Evolutionary conservation across 805 yeast species (phyloP), one percentile per base, ranked within the genome.

Genomic region (Hanseniaspora thailandica): DNA sequence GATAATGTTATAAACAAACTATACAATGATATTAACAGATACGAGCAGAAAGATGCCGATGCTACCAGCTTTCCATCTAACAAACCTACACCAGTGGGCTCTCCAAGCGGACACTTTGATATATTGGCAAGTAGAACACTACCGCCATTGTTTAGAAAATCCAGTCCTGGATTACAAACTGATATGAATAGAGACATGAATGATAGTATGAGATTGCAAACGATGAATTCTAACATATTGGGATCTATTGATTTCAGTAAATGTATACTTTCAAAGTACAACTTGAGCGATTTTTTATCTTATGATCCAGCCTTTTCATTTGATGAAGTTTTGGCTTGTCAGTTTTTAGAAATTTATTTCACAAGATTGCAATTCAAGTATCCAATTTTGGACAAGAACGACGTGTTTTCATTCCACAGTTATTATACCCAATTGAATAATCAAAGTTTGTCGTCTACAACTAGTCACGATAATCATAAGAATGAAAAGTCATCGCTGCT

Each of bases 311-410:
- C 76, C 4, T 71, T 72, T 51, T 76, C 76, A 53, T 69, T 78
- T 52, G 80, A 77, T 58, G 74, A 71, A 53, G 67, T 70, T 45
- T 61, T 75, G 26, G 71, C 81, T 2, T 69, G 76, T 55, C 75
- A 76, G 30, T 71, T 78, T 34, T 59, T 78, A 43, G 80, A 76
- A 54, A 73, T 76, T n/a, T 77, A 76, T 60, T 78, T 78, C 62
- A 70, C 78, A 12, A 65, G 78, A 47, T 61, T 78, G 36, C 82
- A 78, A 58, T 75, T 75, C 62, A 77, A 77, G 57, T 77, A 77
- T 57, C 83, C 83, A 0, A 57, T 78, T 30, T 62, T 78, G 30
- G 76, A 75, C 58, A 81, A 78, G 60, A 66, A 68, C 31, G 81
- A 76, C 52, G 72, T 78, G 22, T 66, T 72, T 39, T 66, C 67